Evolutionary conservation across 768 basidiomycete genomes (phyloP).

Genomic region (Panus rudis): DNA sequence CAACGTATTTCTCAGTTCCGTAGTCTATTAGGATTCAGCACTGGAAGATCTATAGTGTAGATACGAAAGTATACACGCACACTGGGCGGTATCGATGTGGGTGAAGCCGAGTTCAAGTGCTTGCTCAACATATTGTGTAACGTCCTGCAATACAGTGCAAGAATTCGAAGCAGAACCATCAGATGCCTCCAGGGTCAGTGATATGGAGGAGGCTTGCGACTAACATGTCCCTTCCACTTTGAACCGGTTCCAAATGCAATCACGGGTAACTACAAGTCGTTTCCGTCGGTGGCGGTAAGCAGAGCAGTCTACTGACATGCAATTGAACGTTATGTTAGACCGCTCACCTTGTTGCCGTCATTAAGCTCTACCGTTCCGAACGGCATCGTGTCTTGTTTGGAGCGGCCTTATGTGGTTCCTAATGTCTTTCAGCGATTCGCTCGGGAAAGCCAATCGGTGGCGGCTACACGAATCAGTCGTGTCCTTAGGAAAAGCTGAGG

Average conservation of each 20-base stretch:
- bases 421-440: no score
- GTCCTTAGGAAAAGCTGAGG: no score
- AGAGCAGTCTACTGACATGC: no score
- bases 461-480: no score
- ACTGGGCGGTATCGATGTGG: slow-evolving; percentile 57
- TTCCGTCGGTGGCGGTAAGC: no score
- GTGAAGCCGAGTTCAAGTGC: slow-evolving; percentile 55
- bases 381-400: slow-evolving; percentile 24
- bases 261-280: slow-evolving; percentile 39
- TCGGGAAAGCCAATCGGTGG: no score
- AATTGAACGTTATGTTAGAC: background rate
- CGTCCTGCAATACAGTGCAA: slow-evolving; percentile 30
- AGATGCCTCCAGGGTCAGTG: background rate
- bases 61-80: slow-evolving; percentile 24
- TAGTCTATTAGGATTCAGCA: slow-evolving; percentile 21
- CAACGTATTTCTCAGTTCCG: slow-evolving; percentile 31
- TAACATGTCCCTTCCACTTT: slow-evolving; percentile 26
- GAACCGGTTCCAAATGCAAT: slow-evolving; percentile 61
- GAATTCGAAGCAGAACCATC: slow-evolving; percentile 23
- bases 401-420: no score
- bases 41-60: slow-evolving; percentile 1
- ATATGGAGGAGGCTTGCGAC: background rate
- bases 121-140: slow-evolving; percentile 45
- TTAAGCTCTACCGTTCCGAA: slow-evolving; percentile 27
- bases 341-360: slow-evolving; percentile 29